A percentile compares a stretch with the other conserved stretches of the same genome.
Evolutionary conservation across 2,329 filamentous ascomycete species (phyloP).

Genomic region (Monilinia laxa): DNA sequence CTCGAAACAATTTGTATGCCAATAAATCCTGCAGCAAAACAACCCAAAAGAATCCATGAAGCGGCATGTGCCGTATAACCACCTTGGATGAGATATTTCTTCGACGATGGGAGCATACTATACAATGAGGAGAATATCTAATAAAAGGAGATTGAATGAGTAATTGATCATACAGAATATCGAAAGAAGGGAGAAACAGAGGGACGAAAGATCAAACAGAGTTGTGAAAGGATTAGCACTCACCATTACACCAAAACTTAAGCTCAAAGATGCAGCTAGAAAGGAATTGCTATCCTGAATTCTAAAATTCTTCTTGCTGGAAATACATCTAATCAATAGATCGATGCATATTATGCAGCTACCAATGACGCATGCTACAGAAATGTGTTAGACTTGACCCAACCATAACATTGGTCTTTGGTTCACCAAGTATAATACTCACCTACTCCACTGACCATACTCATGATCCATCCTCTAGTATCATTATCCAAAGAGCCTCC

Average conservation of each 20-base stretch:
- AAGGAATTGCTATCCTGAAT: slow-evolving; percentile 90
- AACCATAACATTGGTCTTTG: neutral
- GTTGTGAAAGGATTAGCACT: slow-evolving; percentile 41
- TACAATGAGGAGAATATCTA: slow-evolving; percentile 93
- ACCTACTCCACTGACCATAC: slow-evolving; percentile 74
- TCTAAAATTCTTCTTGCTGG: slow-evolving; percentile 72
- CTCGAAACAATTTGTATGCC: slow-evolving; percentile 74
- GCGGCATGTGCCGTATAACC: slow-evolving; percentile 66
- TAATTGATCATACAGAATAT: neutral
- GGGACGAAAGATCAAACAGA: too few species aligned
- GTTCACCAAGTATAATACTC: slow-evolving; percentile 37
- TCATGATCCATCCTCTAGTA: slow-evolving; percentile 91
- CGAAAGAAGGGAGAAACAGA: neutral
- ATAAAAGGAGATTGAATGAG: neutral
- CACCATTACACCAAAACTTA: slow-evolving; percentile 97
- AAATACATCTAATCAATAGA: slow-evolving; percentile 68
- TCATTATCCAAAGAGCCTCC: slow-evolving; percentile 63
- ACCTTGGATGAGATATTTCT: slow-evolving; percentile 69
- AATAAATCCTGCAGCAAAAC: slow-evolving; percentile 69
- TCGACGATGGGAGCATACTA: slow-evolving; percentile 88
- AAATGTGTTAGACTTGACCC: neutral
- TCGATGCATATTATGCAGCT: slow-evolving; percentile 88
- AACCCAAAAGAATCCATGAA: slow-evolving; percentile 65
- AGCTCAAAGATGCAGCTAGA: slow-evolving; percentile 79
- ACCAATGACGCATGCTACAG: slow-evolving; percentile 65